phyloP scores from a whole-genome alignment of 805 yeast genomes.

The Starmerella vaccinii region DNA sequence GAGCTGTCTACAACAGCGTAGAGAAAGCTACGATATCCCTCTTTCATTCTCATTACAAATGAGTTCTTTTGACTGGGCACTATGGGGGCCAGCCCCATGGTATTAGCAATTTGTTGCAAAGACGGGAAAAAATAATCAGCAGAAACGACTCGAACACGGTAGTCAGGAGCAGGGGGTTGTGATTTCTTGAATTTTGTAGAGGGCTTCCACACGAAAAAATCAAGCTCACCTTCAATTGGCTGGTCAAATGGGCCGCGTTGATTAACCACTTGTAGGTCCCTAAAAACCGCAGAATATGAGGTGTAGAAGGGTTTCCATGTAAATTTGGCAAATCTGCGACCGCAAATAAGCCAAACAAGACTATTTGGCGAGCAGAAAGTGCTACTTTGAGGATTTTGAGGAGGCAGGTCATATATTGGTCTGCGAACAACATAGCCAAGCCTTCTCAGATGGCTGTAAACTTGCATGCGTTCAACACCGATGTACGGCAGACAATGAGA shows the following conservation, averaged over 20 bases:
- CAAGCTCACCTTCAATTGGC: constrained; percentile 28
- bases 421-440: constrained; percentile 59
- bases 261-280: constrained; percentile 18
- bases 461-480: constrained; percentile 33
- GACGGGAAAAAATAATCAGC: constrained; percentile 32
- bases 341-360: constrained; percentile 10
- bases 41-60: constrained; percentile 37
- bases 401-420: background rate
- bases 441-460: constrained; percentile 64
- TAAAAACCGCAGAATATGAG: constrained; percentile 14
- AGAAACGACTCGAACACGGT: constrained; percentile 52
- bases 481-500: constrained; percentile 34
- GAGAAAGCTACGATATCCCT: constrained; percentile 45
- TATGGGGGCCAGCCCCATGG: constrained; percentile 27
- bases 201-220: constrained; percentile 80
- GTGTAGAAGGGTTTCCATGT: constrained; percentile 24
- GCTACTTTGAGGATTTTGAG: background rate
- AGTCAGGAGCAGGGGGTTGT: constrained; percentile 60
- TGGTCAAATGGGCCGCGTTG: background rate
- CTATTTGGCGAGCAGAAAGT: background rate
- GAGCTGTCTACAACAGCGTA: constrained; percentile 72
- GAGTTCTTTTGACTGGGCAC: constrained; percentile 25
- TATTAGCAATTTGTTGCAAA: constrained; percentile 28
- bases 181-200: constrained; percentile 54
- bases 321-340: constrained; percentile 7